Evolutionary conservation across 305 asterid genomes (phyloP).

Genomic region (Fraxinus platypoda): DNA sequence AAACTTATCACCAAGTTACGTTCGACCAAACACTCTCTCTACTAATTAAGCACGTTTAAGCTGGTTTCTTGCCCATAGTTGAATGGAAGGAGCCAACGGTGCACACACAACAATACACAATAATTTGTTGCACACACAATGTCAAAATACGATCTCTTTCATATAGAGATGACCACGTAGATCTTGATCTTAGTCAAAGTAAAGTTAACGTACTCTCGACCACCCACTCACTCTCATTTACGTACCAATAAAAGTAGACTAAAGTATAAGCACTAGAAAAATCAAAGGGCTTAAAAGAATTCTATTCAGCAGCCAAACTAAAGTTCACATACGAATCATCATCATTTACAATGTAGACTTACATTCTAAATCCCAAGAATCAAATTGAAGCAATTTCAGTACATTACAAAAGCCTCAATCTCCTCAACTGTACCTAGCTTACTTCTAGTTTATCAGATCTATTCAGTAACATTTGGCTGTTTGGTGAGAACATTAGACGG

Average conservation of each 20-base stretch:
- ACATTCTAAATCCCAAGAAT: neutral
- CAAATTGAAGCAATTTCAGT: neutral
- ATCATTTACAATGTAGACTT: neutral
- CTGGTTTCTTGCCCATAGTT: too few species aligned
- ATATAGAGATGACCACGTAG: neutral
- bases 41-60: neutral
- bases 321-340: neutral
- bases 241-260: neutral
- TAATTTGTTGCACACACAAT: neutral
- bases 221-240: too few species aligned
- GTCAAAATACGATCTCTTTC: neutral
- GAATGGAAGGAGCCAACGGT: too few species aligned
- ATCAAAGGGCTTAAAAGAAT: neutral
- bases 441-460: conserved; percentile 18
- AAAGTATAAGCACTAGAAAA: neutral
- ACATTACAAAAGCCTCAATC: neutral
- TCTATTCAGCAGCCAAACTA: neutral
- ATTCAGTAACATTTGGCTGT: conserved; percentile 27
- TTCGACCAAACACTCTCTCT: neutral
- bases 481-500: conserved; percentile 50
- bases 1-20: too few species aligned
- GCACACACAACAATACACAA: too few species aligned
- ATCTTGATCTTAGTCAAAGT: neutral
- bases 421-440: conserved; percentile 18
- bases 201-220: too few species aligned